Conservation (phyloP, 1,284 basidiomycete species). For the Athelia sp. region DNA sequence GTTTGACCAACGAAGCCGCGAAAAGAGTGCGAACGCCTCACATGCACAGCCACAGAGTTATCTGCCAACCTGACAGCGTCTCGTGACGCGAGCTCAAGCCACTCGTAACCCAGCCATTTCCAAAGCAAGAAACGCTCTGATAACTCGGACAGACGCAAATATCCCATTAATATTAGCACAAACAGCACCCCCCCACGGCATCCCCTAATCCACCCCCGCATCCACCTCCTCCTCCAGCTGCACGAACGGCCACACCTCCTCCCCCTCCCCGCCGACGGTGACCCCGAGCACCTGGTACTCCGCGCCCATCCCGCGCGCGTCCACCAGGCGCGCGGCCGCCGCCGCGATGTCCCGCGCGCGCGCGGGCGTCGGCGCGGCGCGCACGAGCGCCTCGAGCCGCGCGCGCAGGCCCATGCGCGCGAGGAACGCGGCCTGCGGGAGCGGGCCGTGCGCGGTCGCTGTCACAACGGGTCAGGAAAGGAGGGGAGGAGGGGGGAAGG, state of each 20-base stretch:
- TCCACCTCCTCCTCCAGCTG: background rate
- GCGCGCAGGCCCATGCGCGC: slow-evolving; percentile 42
- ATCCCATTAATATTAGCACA: too few relatives aligned
- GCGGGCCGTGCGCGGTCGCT: slow-evolving; percentile 31
- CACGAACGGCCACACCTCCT: slow-evolving; percentile 25
- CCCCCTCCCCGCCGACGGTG: slow-evolving; percentile 13
- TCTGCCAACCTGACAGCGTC: too few relatives aligned
- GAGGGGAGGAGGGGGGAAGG: slow-evolving; percentile 1
- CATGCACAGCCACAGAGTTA: too few relatives aligned
- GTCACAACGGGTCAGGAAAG: too few relatives aligned
- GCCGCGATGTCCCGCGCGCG: slow-evolving; percentile 14
- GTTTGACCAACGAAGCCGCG: too few relatives aligned
- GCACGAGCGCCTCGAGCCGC: slow-evolving; percentile 32
- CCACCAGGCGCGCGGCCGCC: slow-evolving; percentile 28
- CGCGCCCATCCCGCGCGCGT: slow-evolving; percentile 32
- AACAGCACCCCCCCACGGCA: too few relatives aligned
- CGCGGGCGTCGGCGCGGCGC: slow-evolving; percentile 20
- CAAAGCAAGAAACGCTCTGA: too few relatives aligned
- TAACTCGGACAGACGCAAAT: too few relatives aligned
- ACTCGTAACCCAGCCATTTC: too few relatives aligned
- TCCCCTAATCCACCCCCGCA: too few relatives aligned
- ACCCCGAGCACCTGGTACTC: slow-evolving; percentile 35
- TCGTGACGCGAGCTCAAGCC: too few relatives aligned
- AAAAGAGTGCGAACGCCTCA: too few relatives aligned
- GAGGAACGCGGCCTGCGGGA: slow-evolving; percentile 48